Base-by-base conservation (phyloP, 1,139 yeast species). In the Geotrichum macrosporum region DNA sequence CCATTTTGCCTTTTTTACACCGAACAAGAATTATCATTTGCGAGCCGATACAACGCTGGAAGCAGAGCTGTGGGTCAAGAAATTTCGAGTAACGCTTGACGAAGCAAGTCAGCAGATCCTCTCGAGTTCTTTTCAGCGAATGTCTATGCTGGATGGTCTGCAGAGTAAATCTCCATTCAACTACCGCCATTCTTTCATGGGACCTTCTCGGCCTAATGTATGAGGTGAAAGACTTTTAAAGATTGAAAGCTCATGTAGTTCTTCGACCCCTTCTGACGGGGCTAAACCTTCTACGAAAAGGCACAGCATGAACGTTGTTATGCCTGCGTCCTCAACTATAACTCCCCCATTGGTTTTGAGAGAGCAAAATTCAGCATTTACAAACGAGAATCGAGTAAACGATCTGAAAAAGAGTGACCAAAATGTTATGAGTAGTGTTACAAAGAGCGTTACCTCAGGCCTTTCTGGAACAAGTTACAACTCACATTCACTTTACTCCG, bases 1-100 rank as follows among this genome's bases (percentile, higher is more conserved):
- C 44, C 75, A 69, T 47, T 72, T 76, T 56, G 73, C 74, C 3
- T 58, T 66, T 21, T 75, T 44, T 66, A 72, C 67, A 57, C 72
- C 57, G 50, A 65, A 64, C 29, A 67, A 69, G 50, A 72, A 69
- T 34, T 60, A 71, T 41, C 79, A 77, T 54, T 65, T 77, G 33
- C 64, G 65, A 31, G 71, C 76, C 2, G 65, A 63, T 9, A 64
- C 67, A 38, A 58, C 57, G 4, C 57, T 61, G 3, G 70, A 64
- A 18, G 70, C 70, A 30, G 59, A 65, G 16, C 56, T 58, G 18
- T 78, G 83, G 83, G 66, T 68, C 15, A 55, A 56, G 20, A 59
- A 57, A 4, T 57, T 71, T 4, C 61, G 69, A 27, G 59, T 54
- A 16, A 60, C 65, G 6, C 68, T 71, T 2, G 57, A 61, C 35